Evolutionary conservation across 2,329 filamentous ascomycete genomes (phyloP).

Genomic region (Elsinoe batatas): DNA sequence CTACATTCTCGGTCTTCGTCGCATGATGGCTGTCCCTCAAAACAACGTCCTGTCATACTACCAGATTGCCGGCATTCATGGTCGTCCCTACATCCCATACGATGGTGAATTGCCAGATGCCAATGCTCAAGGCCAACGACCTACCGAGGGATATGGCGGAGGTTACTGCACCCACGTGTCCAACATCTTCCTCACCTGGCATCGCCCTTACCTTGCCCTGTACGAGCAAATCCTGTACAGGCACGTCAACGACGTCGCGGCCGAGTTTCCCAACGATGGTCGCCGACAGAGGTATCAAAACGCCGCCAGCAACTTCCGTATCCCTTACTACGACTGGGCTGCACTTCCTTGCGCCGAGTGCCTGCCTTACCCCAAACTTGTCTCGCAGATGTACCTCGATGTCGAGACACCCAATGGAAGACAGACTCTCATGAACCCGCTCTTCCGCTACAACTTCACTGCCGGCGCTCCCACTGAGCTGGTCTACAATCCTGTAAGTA

Average conservation of each 20-base stretch:
- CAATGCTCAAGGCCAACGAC: slow-evolving; percentile 20
- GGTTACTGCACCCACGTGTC: slow-evolving; percentile 74
- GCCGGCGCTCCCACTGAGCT: slow-evolving; percentile 51
- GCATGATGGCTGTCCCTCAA: slow-evolving; percentile 60
- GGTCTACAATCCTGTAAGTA: slow-evolving; percentile 49
- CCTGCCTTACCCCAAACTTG: slow-evolving; percentile 30
- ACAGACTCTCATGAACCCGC: slow-evolving; percentile 26
- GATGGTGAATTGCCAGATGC: slow-evolving; percentile 34
- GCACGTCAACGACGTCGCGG: slow-evolving; percentile 32
- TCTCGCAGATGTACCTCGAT: slow-evolving; percentile 30
- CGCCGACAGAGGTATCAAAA: slow-evolving; percentile 31
- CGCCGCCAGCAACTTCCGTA: slow-evolving; percentile 33
- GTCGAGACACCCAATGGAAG: slow-evolving; percentile 27
- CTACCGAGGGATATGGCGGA: slow-evolving; percentile 39
- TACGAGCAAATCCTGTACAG: slow-evolving; percentile 43
- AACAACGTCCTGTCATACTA: slow-evolving; percentile 62
- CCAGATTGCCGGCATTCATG: slow-evolving; percentile 72
- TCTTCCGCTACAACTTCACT: slow-evolving; percentile 29
- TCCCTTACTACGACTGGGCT: slow-evolving; percentile 43
- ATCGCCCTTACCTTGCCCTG: slow-evolving; percentile 65
- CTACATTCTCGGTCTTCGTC: slow-evolving; percentile 63
- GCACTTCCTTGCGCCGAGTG: slow-evolving; percentile 24
- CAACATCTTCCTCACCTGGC: slow-evolving; percentile 70
- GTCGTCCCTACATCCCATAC: slow-evolving; percentile 56
- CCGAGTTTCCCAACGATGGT: slow-evolving; percentile 30